Base-by-base conservation (phyloP, 345 rosid species). In the Sisymbrium irio region DNA sequence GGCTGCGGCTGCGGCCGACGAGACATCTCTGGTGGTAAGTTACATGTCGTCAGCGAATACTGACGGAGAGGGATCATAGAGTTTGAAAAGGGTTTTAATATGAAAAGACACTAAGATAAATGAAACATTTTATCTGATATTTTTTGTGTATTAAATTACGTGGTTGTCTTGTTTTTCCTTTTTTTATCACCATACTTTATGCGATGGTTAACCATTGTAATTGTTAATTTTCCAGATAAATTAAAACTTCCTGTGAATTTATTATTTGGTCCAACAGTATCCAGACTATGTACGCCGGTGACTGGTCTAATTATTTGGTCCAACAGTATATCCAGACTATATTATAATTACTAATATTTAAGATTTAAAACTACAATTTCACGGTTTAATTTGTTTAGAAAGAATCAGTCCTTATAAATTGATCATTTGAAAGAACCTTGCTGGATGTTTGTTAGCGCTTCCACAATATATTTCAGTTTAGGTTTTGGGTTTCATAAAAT, bases 41-140 rank as follows among this genome's bases (percentile, higher is more conserved):
- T 90, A 88, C 79, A 80, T 90, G 88, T 90, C 97, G 13, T 88
- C 92, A 8, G 92, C 88, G 11, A 86, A 88, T 40, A 90, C 94
- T 0, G 94, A 88, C 67, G 94, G 93, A 33, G 96, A 89, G 47
- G 74, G 74, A 71, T 71, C 69, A 65, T 78, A 62, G 30, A 71
- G 15, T 36, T 63, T 37, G 62, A 51, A 28, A 50, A 53, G 10
- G 50, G 27, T 20, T 76, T 54, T 33, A 61, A 22, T 22, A 35
- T 20, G 17, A 41, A 66, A 49, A 10, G 1, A 20, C 13, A 55
- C 6, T 9, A 28, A 42, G 36, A 41, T 61, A 61, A 25, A 22
- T 22, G 25, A 22, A 22, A 22, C 37, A 18, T 68, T 75, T 51
- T 13, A 19, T 22, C n/a, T 51, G 13, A 50, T 68, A 30, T 36